These are phyloP conservation scores for Stagonosporopsis tanaceti DNA, from an alignment of 2,329 filamentous ascomycete genomes.

Conservation along the genomic window DNA sequence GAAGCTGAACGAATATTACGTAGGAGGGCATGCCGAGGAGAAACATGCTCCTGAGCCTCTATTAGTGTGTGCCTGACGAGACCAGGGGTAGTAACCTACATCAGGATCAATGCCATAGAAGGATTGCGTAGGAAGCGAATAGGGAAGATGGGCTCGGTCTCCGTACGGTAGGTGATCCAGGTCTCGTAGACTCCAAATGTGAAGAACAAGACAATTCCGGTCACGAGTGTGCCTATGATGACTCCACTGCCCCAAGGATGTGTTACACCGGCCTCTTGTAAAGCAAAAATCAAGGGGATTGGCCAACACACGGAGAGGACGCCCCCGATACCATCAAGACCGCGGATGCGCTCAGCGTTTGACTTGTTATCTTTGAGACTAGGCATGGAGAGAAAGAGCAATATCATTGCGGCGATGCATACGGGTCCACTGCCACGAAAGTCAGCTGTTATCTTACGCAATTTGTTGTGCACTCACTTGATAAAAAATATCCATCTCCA, in stretches of 20 bases:
- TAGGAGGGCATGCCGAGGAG: slow-evolving; percentile 43
- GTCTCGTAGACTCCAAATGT: slow-evolving; percentile 40
- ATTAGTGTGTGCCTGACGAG: neutral
- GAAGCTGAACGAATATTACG: slow-evolving; percentile 41
- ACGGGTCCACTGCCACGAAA: slow-evolving; percentile 33
- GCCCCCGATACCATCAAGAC: slow-evolving; percentile 41
- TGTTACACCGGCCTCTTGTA: slow-evolving; percentile 42
- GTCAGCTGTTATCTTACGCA: slow-evolving; percentile 1
- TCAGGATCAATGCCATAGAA: slow-evolving; percentile 30
- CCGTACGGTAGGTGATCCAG: slow-evolving; percentile 37
- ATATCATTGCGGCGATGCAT: slow-evolving; percentile 28
- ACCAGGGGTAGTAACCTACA: slow-evolving; percentile 23
- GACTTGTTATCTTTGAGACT: slow-evolving; percentile 35
- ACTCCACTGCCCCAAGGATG: slow-evolving; percentile 37
- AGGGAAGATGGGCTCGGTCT: slow-evolving; percentile 39
- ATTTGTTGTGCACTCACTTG: slow-evolving; percentile 44
- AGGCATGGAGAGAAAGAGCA: slow-evolving; percentile 42
- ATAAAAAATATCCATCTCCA: slow-evolving; percentile 61
- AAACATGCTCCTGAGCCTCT: slow-evolving; percentile 30
- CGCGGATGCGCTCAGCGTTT: slow-evolving; percentile 34
- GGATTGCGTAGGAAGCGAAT: slow-evolving; percentile 38
- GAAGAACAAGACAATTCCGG: slow-evolving; percentile 35
- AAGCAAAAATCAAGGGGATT: slow-evolving; percentile 43
- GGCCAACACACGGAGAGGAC: slow-evolving; percentile 42
- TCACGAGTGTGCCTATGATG: slow-evolving; percentile 40